Evolutionary conservation across 2,329 filamentous ascomycete genomes (phyloP).

Genomic region (Fusarium fracticaudum): DNA sequence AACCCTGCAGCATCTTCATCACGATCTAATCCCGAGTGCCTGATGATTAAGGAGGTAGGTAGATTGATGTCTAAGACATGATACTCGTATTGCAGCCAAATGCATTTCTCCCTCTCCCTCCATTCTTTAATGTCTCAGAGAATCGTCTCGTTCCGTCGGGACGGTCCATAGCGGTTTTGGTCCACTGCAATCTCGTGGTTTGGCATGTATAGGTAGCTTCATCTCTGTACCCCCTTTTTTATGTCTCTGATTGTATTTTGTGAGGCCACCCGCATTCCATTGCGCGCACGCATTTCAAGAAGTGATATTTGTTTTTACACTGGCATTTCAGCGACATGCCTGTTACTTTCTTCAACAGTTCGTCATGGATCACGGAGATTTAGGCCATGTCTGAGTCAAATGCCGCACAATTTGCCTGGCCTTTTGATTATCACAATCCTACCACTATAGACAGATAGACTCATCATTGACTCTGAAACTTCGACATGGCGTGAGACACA

Average conservation of each 20-base stretch:
- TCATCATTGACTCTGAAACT: neutral
- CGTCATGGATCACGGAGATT: neutral
- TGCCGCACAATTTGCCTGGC: neutral
- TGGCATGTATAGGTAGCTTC: neutral
- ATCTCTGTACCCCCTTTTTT: constrained; percentile 1
- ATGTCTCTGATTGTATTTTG: neutral
- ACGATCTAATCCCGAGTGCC: neutral
- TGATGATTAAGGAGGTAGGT: neutral
- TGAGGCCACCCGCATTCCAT: neutral
- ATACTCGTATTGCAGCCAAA: neutral
- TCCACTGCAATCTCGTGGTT: neutral
- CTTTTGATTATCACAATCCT: constrained; percentile 7
- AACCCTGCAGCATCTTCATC: neutral
- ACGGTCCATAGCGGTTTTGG: constrained; percentile 14
- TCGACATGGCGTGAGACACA: neutral
- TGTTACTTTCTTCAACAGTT: neutral
- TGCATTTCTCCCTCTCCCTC: constrained; percentile 17
- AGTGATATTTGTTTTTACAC: neutral
- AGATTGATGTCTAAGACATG: constrained; percentile 16
- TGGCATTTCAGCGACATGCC: neutral
- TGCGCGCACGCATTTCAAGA: neutral
- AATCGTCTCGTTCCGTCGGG: constrained; percentile 23
- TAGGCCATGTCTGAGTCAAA: neutral
- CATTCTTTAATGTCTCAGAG: constrained; percentile 11
- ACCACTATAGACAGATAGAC: neutral